Evolutionary conservation across 768 basidiomycete species (phyloP), one percentile per base, ranked within the genome.

Genomic region (Lentinus tigrinus): DNA sequence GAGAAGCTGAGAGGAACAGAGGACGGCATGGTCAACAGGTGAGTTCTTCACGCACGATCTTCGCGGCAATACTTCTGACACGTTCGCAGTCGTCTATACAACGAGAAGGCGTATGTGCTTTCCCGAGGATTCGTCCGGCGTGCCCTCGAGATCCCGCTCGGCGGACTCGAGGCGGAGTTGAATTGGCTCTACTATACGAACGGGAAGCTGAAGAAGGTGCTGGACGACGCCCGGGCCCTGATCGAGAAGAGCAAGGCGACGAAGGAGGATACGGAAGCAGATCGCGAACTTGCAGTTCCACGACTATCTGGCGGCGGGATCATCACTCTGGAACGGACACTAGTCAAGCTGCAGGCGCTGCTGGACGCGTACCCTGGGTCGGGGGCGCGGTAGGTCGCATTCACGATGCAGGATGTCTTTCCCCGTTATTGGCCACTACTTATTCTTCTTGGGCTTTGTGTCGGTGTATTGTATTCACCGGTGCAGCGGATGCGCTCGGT

Each of bases 1-100:
- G 95, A 96, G 67, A 97, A 95, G 67, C 76, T 96, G 40, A 81
- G 92, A 61, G 93, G 93, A 2, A 96, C 95, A 0, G 85, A 89
- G 63, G 95, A 97, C 69, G 95, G 92, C 31, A 88, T 79, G 47
- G 85, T 95, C 52, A 95, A 94, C 67, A 93, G 91, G 86, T 88
- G 47, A 52, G 74, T 44, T n/a, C 24, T 38, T 23, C 34, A 9
- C 21, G 27, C n/a, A 31, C 34, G 4, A 55, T 38, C 49, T 52
- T 28, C 61, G 52, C 44, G 48, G 24, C 56, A 54, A 28, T 47
- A 52, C 19, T 40, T 46, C n/a, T 21, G n/a, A 10, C 16, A 9
- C 3, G 24, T 9, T 52, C 13, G n/a, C 65, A 95, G 93, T 66
- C 92, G 94, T 43, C 72, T 96, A 13, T 96, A 97, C 75, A 95